phyloP scores from a whole-genome alignment of 768 basidiomycete species.

The Lentinula sp. region DNA sequence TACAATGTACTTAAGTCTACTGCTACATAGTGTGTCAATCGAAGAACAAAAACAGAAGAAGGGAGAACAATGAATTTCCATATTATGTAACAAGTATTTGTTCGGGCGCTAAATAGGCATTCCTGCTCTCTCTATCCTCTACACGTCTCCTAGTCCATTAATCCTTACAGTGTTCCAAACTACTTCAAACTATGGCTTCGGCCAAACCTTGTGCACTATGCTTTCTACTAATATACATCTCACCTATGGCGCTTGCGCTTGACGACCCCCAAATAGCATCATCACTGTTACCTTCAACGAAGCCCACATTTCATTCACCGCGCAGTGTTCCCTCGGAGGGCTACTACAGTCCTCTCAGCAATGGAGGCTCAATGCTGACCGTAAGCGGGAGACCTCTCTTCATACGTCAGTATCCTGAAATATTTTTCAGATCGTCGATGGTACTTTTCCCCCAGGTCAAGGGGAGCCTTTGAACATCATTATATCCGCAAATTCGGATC shows the following conservation, averaged over 20 bases:
- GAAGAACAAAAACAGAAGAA: no score
- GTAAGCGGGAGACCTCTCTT: constrained; percentile 34
- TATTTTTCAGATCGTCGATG: constrained; percentile 36
- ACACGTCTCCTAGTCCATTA: background rate
- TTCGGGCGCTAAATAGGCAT: background rate
- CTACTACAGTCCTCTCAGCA: constrained; percentile 49
- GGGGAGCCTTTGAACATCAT: constrained; percentile 88
- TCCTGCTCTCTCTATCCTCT: background rate
- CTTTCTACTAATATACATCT: background rate
- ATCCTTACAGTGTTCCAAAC: background rate
- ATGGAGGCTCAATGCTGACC: constrained; percentile 67
- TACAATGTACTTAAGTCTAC: no score
- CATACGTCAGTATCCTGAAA: background rate
- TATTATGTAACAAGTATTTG: background rate
- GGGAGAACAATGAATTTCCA: no score
- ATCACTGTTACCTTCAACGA: background rate
- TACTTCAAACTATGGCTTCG: background rate
- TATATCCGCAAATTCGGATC: constrained; percentile 70
- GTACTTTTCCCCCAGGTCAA: constrained; percentile 63
- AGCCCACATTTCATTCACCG: constrained; percentile 1
- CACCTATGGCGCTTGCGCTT: background rate
- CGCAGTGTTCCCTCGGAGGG: constrained; percentile 45
- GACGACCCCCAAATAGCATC: background rate
- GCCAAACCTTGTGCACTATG: background rate
- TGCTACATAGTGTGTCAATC: no score